Base-by-base conservation (phyloP, 129 eudicot species). In the Calendula officinalis region DNA sequence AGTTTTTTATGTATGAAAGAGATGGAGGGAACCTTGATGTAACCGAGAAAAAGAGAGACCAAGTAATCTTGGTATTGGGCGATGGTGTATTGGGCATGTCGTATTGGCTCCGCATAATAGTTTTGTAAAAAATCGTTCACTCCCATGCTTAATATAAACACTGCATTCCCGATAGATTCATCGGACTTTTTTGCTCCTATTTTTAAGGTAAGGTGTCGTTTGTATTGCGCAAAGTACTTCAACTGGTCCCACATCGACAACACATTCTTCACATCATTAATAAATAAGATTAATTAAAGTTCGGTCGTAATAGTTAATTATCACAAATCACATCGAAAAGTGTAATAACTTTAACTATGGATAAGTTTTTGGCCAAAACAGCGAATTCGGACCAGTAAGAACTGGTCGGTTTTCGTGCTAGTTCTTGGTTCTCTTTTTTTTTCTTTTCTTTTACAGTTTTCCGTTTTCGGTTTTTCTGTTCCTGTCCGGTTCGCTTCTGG, bases 91-190 rank as follows among this genome's bases (percentile, higher is more conserved):
- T 83, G 77, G 58, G 65, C 44, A 10, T 70, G 33, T 43, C 89
- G 85, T 39, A 62, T 56, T 1, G 78, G 80, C 15, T 79, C 80
- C 0, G 69, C 56, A 13, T 63, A 83, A 66, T 83, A 83, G 56
- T 83, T 80, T 55, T 72, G 85, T 22, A 83, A 80, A 61, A 83
- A 76, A 67, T 83, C 89, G 38, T 83, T 83, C 3, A 82, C 73
- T 27, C 89, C 85, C 85, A 80, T 72, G 65, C 89, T 83, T 27
- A 83, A 4, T 12, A 80, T 45, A 51, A 68, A 72, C 34, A 77
- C 47, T 5, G 85, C 85, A 12, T 80, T 73, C 3, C 12, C 34
- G 30, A 80, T 73, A 10, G 68, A 64, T 62, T 75, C 62, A 7
- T 73, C 73, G 3, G 85, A 71, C 43, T 56, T 47, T 51, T 65